These are phyloP conservation scores for Infundibulicybe gibba DNA, from an alignment of 768 basidiomycete species.

Conservation along the genomic window DNA sequence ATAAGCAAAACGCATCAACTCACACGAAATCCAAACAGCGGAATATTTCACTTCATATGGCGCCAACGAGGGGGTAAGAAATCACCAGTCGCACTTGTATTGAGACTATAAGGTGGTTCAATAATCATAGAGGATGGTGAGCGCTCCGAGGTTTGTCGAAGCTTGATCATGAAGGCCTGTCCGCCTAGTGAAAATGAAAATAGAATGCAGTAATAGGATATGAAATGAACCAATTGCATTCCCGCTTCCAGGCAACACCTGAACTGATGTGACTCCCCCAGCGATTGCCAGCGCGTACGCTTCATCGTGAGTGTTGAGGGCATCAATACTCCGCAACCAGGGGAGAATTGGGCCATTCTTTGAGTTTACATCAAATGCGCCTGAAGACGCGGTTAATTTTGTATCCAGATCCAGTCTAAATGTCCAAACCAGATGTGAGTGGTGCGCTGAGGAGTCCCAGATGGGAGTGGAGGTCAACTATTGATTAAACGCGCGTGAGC, in stretches of 20 bases:
- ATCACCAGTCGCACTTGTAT: slow-evolving; percentile 35
- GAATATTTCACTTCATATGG: slow-evolving; percentile 65
- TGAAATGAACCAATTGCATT: slow-evolving; percentile 63
- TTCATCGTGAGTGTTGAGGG: slow-evolving; percentile 82
- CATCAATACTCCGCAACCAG: slow-evolving; percentile 81
- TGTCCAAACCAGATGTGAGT: slow-evolving; percentile 33
- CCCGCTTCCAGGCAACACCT: slow-evolving; percentile 73
- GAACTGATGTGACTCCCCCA: slow-evolving; percentile 85
- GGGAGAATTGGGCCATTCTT: slow-evolving; percentile 65
- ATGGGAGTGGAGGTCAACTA: slow-evolving; percentile 79
- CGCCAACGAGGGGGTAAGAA: slow-evolving; percentile 60
- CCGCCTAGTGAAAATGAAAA: slow-evolving; percentile 48
- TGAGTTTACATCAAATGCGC: slow-evolving; percentile 62
- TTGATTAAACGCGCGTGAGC: slow-evolving; percentile 16
- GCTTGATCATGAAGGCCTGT: slow-evolving; percentile 84
- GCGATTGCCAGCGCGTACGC: slow-evolving; percentile 71
- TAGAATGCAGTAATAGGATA: background rate
- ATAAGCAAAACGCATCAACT: slow-evolving; percentile 5
- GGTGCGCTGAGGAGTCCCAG: slow-evolving; percentile 72
- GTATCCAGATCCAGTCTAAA: background rate
- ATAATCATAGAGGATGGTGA: slow-evolving; percentile 80
- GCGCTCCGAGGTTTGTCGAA: slow-evolving; percentile 72
- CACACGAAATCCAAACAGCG: background rate
- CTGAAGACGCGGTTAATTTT: slow-evolving; percentile 12
- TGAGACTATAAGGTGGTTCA: slow-evolving; percentile 72